Conservation (phyloP, 2,329 filamentous ascomycete genomes). For the Stemphylium vesicarium region DNA sequence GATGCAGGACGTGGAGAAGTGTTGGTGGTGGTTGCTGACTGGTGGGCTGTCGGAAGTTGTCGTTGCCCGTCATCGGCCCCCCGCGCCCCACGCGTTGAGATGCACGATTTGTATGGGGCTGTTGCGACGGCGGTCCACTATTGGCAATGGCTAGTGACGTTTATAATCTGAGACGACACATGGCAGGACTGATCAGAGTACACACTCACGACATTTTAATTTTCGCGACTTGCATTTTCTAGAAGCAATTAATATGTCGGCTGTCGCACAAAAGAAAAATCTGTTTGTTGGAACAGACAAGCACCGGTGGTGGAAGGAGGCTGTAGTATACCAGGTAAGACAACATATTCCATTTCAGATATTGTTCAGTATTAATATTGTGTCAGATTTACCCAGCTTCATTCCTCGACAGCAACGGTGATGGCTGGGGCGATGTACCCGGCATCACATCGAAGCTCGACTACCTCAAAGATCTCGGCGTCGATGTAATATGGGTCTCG, state of each 20-base stretch:
- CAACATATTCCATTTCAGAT: neutral
- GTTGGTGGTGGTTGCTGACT: neutral
- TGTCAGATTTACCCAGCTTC: slow-evolving; percentile 63
- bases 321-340: slow-evolving; percentile 61
- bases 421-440: slow-evolving; percentile 63
- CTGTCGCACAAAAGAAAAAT: slow-evolving; percentile 20
- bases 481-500: slow-evolving; percentile 47
- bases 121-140: slow-evolving; percentile 1
- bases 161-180: neutral
- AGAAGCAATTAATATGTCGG: slow-evolving; percentile 6
- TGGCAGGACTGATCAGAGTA: neutral
- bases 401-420: slow-evolving; percentile 64
- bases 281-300: slow-evolving; percentile 43
- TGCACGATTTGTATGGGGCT: slow-evolving; percentile 3
- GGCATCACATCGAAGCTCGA: slow-evolving; percentile 64
- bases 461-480: slow-evolving; percentile 59
- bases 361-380: neutral
- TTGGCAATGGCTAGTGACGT: slow-evolving; percentile 9
- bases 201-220: neutral
- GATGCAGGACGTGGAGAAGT: neutral
- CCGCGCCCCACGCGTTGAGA: slow-evolving; percentile 6
- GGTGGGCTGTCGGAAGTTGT: slow-evolving; percentile 4
- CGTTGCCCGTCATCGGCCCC: neutral
- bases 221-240: neutral
- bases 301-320: slow-evolving; percentile 65